Evolutionary conservation across 108 stramenopile genomes (phyloP), one percentile per base, ranked within the genome.

Genomic region (Nannochloropsis salina): DNA sequence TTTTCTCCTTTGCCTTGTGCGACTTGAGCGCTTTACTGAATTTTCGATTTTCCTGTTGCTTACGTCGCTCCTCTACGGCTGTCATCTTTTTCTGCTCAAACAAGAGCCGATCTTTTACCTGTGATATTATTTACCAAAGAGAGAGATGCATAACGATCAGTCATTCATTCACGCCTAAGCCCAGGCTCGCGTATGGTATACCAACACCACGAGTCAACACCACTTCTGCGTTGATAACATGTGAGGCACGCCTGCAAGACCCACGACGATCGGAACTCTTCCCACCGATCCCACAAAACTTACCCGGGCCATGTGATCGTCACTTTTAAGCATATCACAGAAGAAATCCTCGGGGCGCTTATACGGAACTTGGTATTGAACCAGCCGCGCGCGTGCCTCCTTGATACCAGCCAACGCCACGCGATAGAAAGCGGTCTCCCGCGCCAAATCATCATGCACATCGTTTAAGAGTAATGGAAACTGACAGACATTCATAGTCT

Each of bases 281-380:
- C n/a, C 61, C 61, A 41, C 12, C 15, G 10, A 87, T 41, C 18
- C 2, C 8, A 4, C 15, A n/a, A 41, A 41, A 21, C 44, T 2
- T 9, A 43, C 80, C 94, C 96, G 86, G 91, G 95, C 96, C 98
- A 95, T 99, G 86, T 93, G 93, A 42, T 85, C 81, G 87, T 93
- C 99, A 10, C 93, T 95, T 90, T 99, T 99, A 84, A 98, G 93
- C 97, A 98, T 98, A 89, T 99, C 98, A 18, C 97, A 97, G 91
- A 99, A 97, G 89, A 95, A 99, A 86, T 99, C 99, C 20, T 94
- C 94, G 0, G 98, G 98, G 42, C 99, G 91, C 22, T 92, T 90
- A 85, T 88, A 86, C 2, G 91, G 91, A 9, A 91, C 85, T 9
- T 86, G 82, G 40, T 88, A 45, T 45, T 61, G 41, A n/a, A 44